phyloP scores from a whole-genome alignment of 768 basidiomycete genomes.

The Lactarius psammicola region DNA sequence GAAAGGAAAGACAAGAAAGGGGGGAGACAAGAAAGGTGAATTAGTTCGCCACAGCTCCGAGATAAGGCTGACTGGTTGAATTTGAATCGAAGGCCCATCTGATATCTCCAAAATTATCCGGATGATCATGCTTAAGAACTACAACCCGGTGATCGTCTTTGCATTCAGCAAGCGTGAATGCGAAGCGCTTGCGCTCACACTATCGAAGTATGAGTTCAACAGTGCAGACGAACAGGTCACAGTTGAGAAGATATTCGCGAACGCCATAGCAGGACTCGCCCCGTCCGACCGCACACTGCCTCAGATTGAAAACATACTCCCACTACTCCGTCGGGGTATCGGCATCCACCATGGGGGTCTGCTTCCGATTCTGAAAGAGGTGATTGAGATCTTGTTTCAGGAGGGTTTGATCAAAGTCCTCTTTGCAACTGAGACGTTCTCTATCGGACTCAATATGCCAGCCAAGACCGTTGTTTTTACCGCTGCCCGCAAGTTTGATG shows the following conservation, averaged over 20 bases:
- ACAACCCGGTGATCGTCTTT: constrained; percentile 97
- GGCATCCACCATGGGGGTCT: constrained; percentile 99
- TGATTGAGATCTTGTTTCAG: constrained; percentile 98
- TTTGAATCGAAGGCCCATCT: constrained; percentile 57
- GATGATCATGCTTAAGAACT: constrained; percentile 97
- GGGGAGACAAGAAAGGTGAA: constrained; percentile 88
- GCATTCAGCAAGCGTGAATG: constrained; percentile 99
- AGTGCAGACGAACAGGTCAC: constrained; percentile 87
- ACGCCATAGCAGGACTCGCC: constrained; percentile 87
- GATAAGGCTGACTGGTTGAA: constrained; percentile 15
- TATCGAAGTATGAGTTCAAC: constrained; percentile 97
- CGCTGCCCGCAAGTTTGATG: constrained; percentile 92
- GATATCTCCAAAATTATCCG: constrained; percentile 98
- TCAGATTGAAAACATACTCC: constrained; percentile 90
- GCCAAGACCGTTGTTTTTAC: constrained; percentile 99
- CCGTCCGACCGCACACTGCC: constrained; percentile 86
- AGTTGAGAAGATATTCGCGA: constrained; percentile 86
- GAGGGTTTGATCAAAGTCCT: constrained; percentile 97
- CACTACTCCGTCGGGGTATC: constrained; percentile 90
- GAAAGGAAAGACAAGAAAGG: constrained; percentile 92
- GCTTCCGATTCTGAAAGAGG: constrained; percentile 95
- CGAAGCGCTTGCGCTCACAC: constrained; percentile 83
- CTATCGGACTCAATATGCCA: constrained; percentile 98
- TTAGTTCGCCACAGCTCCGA: neutral
- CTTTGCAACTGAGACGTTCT: constrained; percentile 98